A percentile compares a stretch with the other conserved stretches of the same genome.
Conservation (phyloP, 164 flowering plant species). For the Stephania cephalantha region DNA sequence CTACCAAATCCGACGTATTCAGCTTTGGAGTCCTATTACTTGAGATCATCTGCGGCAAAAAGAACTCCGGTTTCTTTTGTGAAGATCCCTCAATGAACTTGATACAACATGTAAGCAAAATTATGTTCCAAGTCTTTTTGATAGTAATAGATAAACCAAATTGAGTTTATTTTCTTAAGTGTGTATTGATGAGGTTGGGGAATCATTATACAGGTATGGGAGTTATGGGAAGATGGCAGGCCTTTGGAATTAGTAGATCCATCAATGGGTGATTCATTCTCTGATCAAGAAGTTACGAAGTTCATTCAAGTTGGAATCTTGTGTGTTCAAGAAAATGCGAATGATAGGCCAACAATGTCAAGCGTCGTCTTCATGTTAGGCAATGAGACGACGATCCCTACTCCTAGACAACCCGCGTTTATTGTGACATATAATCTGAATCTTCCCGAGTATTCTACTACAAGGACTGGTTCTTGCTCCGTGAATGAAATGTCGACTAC, state of each 20-base stretch:
- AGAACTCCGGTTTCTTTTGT: slow-evolving; percentile 44
- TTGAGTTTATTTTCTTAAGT: background rate
- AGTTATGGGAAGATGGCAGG: slow-evolving; percentile 10
- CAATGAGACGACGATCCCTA: background rate
- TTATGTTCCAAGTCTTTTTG: background rate
- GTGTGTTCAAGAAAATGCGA: slow-evolving; percentile 13
- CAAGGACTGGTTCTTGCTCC: slow-evolving; percentile 8
- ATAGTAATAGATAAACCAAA: background rate
- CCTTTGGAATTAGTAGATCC: slow-evolving; percentile 5
- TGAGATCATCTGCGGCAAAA: slow-evolving; percentile 56
- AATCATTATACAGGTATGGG: slow-evolving; percentile 1
- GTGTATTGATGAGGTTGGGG: background rate
- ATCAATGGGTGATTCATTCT: slow-evolving; percentile 3
- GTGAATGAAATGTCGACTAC: slow-evolving; percentile 5
- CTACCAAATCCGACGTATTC: slow-evolving; percentile 60
- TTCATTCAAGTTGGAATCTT: slow-evolving; percentile 8
- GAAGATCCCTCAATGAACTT: slow-evolving; percentile 38
- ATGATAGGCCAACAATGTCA: slow-evolving; percentile 8
- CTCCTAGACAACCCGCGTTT: slow-evolving; percentile 7
- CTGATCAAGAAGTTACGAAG: slow-evolving; percentile 4
- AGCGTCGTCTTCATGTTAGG: slow-evolving; percentile 3
- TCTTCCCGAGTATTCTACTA: slow-evolving; percentile 1
- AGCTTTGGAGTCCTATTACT: slow-evolving; percentile 62
- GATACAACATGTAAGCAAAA: slow-evolving; percentile 46
- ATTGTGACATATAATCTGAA: background rate